phyloP scores from a whole-genome alignment of 2,329 filamentous ascomycete genomes.

The Colletotrichum musicola region DNA sequence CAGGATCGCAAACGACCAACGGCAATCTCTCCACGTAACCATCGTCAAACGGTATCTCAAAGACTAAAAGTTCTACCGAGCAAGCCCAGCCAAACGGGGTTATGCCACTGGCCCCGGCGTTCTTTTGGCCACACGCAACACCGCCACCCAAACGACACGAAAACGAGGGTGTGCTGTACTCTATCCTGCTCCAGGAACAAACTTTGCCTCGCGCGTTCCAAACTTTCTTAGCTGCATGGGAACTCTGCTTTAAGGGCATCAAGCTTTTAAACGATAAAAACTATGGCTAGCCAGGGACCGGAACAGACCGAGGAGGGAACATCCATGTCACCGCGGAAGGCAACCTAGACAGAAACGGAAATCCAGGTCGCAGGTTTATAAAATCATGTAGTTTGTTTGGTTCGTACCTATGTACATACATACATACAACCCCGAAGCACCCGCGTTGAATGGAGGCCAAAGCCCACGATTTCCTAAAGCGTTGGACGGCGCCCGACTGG shows the following conservation, averaged over 20 bases:
- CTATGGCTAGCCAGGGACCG: background rate
- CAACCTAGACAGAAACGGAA: background rate
- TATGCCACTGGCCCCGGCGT: background rate
- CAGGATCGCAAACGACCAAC: background rate
- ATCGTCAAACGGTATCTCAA: background rate
- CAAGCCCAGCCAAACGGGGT: background rate
- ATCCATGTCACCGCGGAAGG: slow-evolving; percentile 1
- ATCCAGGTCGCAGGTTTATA: background rate
- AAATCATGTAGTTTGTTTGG: slow-evolving; percentile 8
- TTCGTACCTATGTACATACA: slow-evolving; percentile 24
- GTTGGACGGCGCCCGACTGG: background rate
- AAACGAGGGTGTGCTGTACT: background rate
- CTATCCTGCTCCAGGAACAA: background rate
- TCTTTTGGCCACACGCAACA: background rate
- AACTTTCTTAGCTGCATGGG: background rate
- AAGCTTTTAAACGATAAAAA: background rate
- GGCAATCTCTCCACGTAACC: background rate
- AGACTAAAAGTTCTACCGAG: background rate
- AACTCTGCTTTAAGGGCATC: background rate
- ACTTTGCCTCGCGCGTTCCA: background rate
- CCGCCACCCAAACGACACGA: background rate
- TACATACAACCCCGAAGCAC: background rate
- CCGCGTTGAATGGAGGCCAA: background rate
- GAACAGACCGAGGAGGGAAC: background rate
- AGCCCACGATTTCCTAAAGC: background rate